Percentiles rank a stretch among this genome's conserved stretches.
phyloP scores from a whole-genome alignment of 2,329 filamentous ascomycete species.

The Calonectria naviculata region DNA sequence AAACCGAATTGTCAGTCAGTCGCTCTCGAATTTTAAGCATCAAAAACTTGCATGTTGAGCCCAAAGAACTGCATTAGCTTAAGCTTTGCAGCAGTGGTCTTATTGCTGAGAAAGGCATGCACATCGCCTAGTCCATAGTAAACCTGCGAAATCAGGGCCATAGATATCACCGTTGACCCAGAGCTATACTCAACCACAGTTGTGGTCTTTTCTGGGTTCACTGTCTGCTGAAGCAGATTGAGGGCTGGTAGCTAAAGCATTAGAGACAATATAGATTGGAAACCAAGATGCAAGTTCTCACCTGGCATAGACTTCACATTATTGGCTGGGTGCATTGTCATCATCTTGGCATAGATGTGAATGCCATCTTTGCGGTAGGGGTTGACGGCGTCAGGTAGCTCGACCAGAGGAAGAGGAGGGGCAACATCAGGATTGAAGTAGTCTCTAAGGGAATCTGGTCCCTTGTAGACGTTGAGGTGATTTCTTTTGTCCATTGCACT shows the following conservation, averaged over 20 bases:
- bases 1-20: neutral
- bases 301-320: conserved; percentile 74
- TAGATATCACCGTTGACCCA: conserved; percentile 70
- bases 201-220: conserved; percentile 52
- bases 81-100: neutral
- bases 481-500: conserved; percentile 41
- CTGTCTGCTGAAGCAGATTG: neutral
- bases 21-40: neutral
- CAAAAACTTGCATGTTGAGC: neutral
- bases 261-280: neutral
- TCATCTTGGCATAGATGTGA: conserved; percentile 74
- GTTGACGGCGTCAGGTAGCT: conserved; percentile 68
- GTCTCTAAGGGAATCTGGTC: conserved; percentile 64
- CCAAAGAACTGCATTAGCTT: neutral
- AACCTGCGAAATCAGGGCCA: conserved; percentile 65
- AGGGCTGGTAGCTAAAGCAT: neutral
- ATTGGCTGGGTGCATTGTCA: conserved; percentile 72
- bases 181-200: conserved; percentile 71
- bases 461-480: conserved; percentile 66
- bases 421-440: conserved; percentile 70
- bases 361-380: conserved; percentile 68
- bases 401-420: conserved; percentile 70
- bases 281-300: conserved; percentile 55
- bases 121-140: conserved; percentile 61
- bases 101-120: neutral